Base-by-base conservation (phyloP, 2,329 filamentous ascomycete genomes). In the Hirsutella minnesotensis region DNA sequence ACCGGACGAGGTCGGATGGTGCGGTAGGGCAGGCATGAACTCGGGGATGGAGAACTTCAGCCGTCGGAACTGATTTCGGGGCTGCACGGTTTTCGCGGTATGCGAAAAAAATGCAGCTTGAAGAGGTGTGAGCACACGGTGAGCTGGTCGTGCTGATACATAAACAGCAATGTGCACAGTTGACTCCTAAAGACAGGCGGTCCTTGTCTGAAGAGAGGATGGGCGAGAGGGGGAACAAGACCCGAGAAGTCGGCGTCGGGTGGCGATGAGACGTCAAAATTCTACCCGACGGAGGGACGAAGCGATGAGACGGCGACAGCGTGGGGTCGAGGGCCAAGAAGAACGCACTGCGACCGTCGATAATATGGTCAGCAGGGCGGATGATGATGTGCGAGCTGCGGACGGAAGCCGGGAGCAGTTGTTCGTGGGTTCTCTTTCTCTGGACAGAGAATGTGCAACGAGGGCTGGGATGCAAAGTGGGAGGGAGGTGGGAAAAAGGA, bases 71-170 rank as follows among this genome's bases (percentile, higher is more conserved):
- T 83, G 69, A 87, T 83, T 69, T 88, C 80, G 67, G 79, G 79
- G 75, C 84, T 89, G 84, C 86, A 86, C 76, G 81, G 85, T 81
- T 86, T 94, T 77, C 85, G 82, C 81, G 81, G 77, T 84, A 86
- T 88, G 79, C 87, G 87, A 86, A 94, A 94, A 78, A 83, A 76
- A 79, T 89, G 87, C 85, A 94, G 86, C 85, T 87, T 86, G 75
- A 86, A 80, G 75, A 86, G 86, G 82, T 90, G 83, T 86, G 82
- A 86, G 81, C 86, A 88, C 81, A 87, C 81, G 84, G 85, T 79
- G 79, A 78, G 78, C 62, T 75, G 65, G 81, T 84, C 83, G 86
- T 86, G 83, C 86, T 88, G 88, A 95, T 94, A 94, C 88, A 94
- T 94, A 94, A 85, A 94, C 87, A 83, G 63, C 60, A 61, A 60